Evolutionary conservation across 139 green algal species (phyloP).

Genomic region (Pseudopediastrum boryanum): DNA sequence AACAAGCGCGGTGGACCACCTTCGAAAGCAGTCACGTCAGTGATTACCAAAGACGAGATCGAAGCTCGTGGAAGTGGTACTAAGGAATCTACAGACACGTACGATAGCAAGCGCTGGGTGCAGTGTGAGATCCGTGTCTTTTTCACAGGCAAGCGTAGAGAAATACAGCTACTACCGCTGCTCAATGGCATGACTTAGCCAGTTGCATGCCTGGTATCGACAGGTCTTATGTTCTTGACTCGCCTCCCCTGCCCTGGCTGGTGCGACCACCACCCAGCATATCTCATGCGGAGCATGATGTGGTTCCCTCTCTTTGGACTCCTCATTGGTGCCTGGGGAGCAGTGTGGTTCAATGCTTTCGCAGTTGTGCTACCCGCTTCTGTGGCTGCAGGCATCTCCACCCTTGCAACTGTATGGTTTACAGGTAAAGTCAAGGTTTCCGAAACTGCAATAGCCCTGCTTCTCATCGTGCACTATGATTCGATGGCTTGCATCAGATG

Average conservation of each 20-base stretch:
- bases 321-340: slow-evolving; percentile 52
- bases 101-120: not conserved
- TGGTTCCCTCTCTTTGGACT: slow-evolving; percentile 55
- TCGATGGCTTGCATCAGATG: too few species aligned
- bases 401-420: slow-evolving; percentile 52
- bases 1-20: slow-evolving; percentile 37
- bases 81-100: slow-evolving; percentile 42
- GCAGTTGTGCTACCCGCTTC: slow-evolving; percentile 37
- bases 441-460: too few species aligned
- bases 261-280: slow-evolving; percentile 62
- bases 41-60: slow-evolving; percentile 47
- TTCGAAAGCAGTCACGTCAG: not conserved
- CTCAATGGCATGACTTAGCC: not conserved
- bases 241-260: slow-evolving; percentile 47
- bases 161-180: not conserved
- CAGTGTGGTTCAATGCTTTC: slow-evolving; percentile 41
- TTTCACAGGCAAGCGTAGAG: slow-evolving; percentile 45
- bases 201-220: not conserved
- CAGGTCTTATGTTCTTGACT: slow-evolving; percentile 65
- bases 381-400: slow-evolving; percentile 36
- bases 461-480: too few species aligned
- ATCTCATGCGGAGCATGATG: slow-evolving; percentile 56
- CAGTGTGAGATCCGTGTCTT: slow-evolving; percentile 50
- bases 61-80: slow-evolving; percentile 52
- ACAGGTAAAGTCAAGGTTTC: slow-evolving; percentile 30